Conservation (phyloP, 2,329 filamentous ascomycete species). For the Trichothecium sympodiale region DNA sequence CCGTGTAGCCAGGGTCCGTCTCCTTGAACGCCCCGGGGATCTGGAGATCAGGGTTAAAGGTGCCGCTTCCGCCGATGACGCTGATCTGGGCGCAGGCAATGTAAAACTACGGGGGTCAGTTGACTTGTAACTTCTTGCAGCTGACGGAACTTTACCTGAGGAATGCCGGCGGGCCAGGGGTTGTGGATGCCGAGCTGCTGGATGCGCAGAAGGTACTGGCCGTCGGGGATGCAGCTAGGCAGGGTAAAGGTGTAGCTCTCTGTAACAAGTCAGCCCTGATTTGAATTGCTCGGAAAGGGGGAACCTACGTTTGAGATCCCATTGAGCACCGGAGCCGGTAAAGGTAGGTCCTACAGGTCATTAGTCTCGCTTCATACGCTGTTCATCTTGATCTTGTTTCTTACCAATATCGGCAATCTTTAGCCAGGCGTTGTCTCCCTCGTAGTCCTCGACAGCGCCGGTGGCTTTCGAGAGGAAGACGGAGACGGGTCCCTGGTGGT, state of each 20-base stretch:
- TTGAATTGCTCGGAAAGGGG: background rate
- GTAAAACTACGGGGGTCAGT: constrained; percentile 26
- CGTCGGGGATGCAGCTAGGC: constrained; percentile 38
- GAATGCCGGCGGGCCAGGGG: constrained; percentile 29
- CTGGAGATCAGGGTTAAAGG: constrained; percentile 13
- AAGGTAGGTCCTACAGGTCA: constrained; percentile 1
- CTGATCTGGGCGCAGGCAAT: constrained; percentile 14
- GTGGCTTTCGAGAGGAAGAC: constrained; percentile 28
- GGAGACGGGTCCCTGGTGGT: constrained; percentile 22
- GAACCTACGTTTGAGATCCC: constrained; percentile 4
- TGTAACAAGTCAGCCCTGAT: constrained; percentile 6
- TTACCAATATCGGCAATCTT: constrained; percentile 24
- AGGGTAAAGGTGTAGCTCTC: constrained; percentile 26
- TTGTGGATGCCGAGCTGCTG: constrained; percentile 52
- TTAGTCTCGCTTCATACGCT: too few species aligned
- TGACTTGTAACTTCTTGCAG: constrained; percentile 3
- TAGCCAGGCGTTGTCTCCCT: constrained; percentile 25
- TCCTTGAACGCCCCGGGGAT: constrained; percentile 26
- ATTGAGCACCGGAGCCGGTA: constrained; percentile 1
- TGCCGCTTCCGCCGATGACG: constrained; percentile 11
- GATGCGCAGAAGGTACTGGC: constrained; percentile 47
- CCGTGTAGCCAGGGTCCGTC: constrained; percentile 32
- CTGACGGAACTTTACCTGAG: constrained; percentile 19
- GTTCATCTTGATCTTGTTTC: too few species aligned
- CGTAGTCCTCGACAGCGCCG: constrained; percentile 20